Percentiles rank a stretch among this genome's conserved stretches.
Evolutionary conservation across 768 basidiomycete species (phyloP).

Genomic region (Suillus paluster): DNA sequence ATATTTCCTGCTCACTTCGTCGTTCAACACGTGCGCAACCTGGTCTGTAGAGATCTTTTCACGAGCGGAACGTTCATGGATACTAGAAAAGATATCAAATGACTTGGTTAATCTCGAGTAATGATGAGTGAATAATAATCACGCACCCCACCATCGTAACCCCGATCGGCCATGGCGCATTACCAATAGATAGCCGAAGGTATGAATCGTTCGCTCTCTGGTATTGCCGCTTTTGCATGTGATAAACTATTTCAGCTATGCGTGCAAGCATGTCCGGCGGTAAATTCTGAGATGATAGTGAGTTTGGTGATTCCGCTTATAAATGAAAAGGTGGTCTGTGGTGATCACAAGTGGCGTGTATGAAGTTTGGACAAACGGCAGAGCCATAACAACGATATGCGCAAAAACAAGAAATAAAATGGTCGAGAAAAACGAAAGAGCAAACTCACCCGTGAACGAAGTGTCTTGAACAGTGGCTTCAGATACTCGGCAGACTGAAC

Average conservation of each 20-base stretch:
- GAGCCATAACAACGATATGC: not conserved
- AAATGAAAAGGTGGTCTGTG: not conserved
- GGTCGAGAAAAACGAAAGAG: not conserved
- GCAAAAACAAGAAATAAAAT: not conserved
- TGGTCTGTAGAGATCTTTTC: constrained; percentile 98
- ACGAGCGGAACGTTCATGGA: constrained; percentile 96
- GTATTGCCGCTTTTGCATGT: constrained; percentile 97
- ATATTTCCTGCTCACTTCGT: constrained; percentile 98
- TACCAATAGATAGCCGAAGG: constrained; percentile 94
- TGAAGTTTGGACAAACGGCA: not conserved
- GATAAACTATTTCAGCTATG: constrained; percentile 92
- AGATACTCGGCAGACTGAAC: constrained; percentile 95
- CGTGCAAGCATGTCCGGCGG: constrained; percentile 83
- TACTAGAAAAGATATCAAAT: constrained; percentile 48
- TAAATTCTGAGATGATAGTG: constrained; percentile 55
- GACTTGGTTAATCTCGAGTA: not conserved
- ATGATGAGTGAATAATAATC: not conserved
- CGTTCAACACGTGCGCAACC: constrained; percentile 97
- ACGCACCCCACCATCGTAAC: constrained; percentile 98
- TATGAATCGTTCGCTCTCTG: constrained; percentile 97
- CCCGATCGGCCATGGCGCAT: constrained; percentile 99
- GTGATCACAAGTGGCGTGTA: not conserved
- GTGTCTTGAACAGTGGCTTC: constrained; percentile 91
- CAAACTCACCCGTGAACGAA: constrained; percentile 82
- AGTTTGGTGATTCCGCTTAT: not conserved